phyloP scores from a whole-genome alignment of 2,329 filamentous ascomycete species.

The Colletotrichum endophyticum region DNA sequence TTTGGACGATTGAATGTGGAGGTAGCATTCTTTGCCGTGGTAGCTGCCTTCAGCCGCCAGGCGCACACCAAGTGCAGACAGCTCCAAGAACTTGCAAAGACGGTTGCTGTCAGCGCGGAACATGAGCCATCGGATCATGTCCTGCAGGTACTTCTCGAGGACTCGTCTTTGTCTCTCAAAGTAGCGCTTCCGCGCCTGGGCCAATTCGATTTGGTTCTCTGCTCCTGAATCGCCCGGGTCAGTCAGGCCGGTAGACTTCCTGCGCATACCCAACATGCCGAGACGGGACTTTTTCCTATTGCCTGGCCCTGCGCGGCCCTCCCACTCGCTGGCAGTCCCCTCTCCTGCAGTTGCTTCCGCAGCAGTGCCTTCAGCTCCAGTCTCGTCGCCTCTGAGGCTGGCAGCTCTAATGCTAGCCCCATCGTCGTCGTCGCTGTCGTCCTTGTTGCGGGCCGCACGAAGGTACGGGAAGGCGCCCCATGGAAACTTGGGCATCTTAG shows the following conservation, averaged over 20 bases:
- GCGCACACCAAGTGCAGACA: constrained; percentile 91
- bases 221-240: constrained; percentile 49
- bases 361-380: constrained; percentile 46
- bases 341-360: constrained; percentile 60
- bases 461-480: constrained; percentile 89
- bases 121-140: constrained; percentile 96
- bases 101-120: constrained; percentile 96
- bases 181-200: constrained; percentile 59
- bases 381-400: constrained; percentile 45
- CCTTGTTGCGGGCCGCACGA: constrained; percentile 78
- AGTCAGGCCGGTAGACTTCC: constrained; percentile 56
- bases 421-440: constrained; percentile 75
- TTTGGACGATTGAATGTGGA: constrained; percentile 91
- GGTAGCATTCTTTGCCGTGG: constrained; percentile 94
- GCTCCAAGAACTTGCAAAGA: constrained; percentile 92
- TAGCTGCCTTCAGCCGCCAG: constrained; percentile 95
- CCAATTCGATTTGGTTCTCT: constrained; percentile 46
- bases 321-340: constrained; percentile 40
- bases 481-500: constrained; percentile 89
- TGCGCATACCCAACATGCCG: constrained; percentile 56
- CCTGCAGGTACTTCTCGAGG: constrained; percentile 87
- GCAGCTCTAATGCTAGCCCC: constrained; percentile 25
- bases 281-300: constrained; percentile 56
- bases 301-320: constrained; percentile 12
- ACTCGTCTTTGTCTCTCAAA: constrained; percentile 83